Evolutionary conservation across 225 moss, liverwort and hornwort species (phyloP), one percentile per base, ranked within the genome.

Genomic region (Climacium dendroides): DNA sequence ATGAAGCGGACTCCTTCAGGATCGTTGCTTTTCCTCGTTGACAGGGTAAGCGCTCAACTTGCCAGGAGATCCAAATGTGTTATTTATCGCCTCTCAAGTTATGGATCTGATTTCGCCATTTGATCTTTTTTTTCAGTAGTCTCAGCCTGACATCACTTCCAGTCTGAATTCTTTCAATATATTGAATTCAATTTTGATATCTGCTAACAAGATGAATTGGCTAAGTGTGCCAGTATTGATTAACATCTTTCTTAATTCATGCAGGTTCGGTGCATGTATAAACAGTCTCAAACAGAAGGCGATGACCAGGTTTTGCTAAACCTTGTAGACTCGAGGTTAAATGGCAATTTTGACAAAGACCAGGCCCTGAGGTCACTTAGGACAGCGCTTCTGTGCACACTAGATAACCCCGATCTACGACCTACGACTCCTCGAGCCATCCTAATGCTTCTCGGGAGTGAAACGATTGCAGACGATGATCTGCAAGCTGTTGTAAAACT

Each of bases 1-100:
- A 94, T 94, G 93, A 90, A 90, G 82, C 91, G 91, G 45, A 93
- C 93, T 70, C 93, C 86, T 43, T 90, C 91, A 29, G 93, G 93
- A 89, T 90, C 91, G 52, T 78, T 90, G 88, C 88, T 91, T 53
- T 91, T 93, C 82, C 93, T 93, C 39, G 91, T 93, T 70, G 93
- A 93, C 81, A 89, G 86, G 87, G 91, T 91, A 88, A 85, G 91
- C 26, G 47, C 26, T 67, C 74, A 74, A 19, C 60, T 85, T 81
- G 28, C 52, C 60, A 25, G 45, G 47, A 57, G 41, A 73, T 72
- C 82, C 57, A n/a, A 69, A 53, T 75, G 84, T 63, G 71, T 24
- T 10, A 29, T 37, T 28, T 54, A 64, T 75, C 59, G 35, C 28
- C 87, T 79, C 74, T 53, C 71, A n/a, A 54, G 79, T 43, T 62